Conservation (phyloP, 768 basidiomycete genomes). For the Mycena chlorophos region DNA sequence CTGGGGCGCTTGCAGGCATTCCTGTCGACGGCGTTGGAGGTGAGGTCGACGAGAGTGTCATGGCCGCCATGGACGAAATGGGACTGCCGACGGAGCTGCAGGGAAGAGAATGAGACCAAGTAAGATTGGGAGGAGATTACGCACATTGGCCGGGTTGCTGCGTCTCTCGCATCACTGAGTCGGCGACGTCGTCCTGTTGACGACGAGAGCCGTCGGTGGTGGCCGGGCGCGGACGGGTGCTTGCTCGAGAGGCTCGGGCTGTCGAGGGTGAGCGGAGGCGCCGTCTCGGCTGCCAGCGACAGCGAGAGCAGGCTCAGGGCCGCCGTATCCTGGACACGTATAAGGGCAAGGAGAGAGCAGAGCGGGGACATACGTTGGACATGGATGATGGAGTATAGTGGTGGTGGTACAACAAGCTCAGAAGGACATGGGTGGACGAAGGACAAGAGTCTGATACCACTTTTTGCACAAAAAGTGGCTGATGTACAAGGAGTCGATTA, state of each 20-base stretch:
- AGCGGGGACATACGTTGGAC: conserved; percentile 13
- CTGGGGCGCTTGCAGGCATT: conserved; percentile 23
- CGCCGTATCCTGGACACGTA: conserved; percentile 20
- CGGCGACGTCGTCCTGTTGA: conserved; percentile 73
- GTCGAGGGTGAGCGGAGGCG: conserved; percentile 44
- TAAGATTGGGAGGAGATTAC: conserved; percentile 31
- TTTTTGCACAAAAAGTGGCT: no score
- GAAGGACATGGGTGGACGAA: background rate
- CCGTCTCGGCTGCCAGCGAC: conserved; percentile 59
- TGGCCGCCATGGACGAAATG: conserved; percentile 22
- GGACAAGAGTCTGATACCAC: no score
- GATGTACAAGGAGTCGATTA: no score
- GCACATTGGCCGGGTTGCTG: conserved; percentile 72
- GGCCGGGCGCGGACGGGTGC: conserved; percentile 30
- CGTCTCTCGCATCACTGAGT: conserved; percentile 78
- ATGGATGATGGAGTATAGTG: conserved; percentile 2
- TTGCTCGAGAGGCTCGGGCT: conserved; percentile 9
- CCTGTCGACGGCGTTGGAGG: conserved; percentile 16
- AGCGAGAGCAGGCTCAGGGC: conserved; percentile 62
- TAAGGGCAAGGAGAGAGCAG: conserved; percentile 7
- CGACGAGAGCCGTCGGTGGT: conserved; percentile 65
- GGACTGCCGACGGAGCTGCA: conserved; percentile 14
- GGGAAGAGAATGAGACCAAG: background rate
- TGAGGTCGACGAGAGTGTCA: conserved; percentile 16
- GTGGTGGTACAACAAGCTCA: conserved; percentile 1